Evolutionary conservation across 179 eudicot genomes (phyloP).

Genomic region (Heliamphora pulchella): DNA sequence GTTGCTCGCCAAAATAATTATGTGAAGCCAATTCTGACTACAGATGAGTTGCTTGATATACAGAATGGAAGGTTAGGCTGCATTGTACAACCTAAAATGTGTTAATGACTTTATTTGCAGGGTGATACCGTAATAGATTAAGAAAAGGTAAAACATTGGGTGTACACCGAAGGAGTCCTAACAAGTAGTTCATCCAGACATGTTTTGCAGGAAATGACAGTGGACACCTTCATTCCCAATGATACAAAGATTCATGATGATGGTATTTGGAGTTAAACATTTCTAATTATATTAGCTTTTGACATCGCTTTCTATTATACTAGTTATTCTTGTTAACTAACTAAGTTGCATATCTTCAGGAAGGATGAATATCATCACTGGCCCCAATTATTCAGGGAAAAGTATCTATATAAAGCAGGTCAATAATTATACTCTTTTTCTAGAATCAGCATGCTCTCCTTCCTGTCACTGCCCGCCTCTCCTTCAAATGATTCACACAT

Average conservation of each 20-base stretch:
- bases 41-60: slow-evolving; percentile 69
- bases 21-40: slow-evolving; percentile 73
- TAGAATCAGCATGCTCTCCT: neutral
- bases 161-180: neutral
- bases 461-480: neutral
- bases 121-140: neutral
- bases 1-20: slow-evolving; percentile 95
- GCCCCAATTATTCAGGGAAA: slow-evolving; percentile 98
- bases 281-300: slow-evolving; percentile 15
- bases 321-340: slow-evolving; percentile 7
- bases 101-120: neutral
- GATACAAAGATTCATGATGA: slow-evolving; percentile 71
- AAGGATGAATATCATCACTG: slow-evolving; percentile 86
- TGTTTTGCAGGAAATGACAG: slow-evolving; percentile 98
- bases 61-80: slow-evolving; percentile 81
- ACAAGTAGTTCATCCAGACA: slow-evolving; percentile 46
- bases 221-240: slow-evolving; percentile 94
- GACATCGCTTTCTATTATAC: neutral
- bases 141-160: neutral
- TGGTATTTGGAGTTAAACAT: slow-evolving; percentile 31
- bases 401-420: slow-evolving; percentile 98
- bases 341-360: slow-evolving; percentile 44
- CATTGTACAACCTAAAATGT: neutral
- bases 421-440: neutral
- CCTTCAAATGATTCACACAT: neutral